phyloP scores from a whole-genome alignment of 768 basidiomycete genomes.

The Auriscalpium vulgare region DNA sequence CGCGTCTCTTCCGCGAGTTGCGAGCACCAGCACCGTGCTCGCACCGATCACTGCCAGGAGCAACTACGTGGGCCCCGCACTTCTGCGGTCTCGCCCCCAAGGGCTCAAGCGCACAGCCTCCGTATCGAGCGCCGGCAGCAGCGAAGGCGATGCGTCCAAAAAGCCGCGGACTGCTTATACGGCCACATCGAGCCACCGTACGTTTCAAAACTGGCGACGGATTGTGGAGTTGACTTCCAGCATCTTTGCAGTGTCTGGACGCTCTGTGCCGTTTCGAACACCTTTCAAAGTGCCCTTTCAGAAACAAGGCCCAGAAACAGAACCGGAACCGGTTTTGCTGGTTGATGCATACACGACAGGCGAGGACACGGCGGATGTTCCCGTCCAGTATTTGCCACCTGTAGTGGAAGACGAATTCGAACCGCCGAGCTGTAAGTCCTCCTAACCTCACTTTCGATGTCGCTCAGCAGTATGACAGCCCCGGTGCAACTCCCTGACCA shows the following conservation, averaged over 20 bases:
- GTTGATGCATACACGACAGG: background rate
- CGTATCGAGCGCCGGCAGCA: background rate
- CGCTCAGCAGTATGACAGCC: background rate
- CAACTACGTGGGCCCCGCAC: slow-evolving; percentile 9
- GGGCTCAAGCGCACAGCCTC: slow-evolving; percentile 7
- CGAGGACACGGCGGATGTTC: background rate
- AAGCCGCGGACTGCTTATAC: slow-evolving; percentile 2
- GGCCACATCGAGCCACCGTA: background rate
- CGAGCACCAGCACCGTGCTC: slow-evolving; percentile 10
- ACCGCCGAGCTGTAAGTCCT: background rate
- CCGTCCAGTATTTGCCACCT: background rate
- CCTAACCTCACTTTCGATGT: background rate
- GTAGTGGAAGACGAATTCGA: background rate
- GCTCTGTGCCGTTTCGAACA: slow-evolving; percentile 18
- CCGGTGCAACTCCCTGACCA: slow-evolving; percentile 21
- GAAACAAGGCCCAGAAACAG: background rate
- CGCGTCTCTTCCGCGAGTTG: slow-evolving; percentile 1
- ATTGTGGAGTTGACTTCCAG: slow-evolving; percentile 5
- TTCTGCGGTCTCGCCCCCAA: slow-evolving; percentile 8
- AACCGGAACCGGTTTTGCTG: background rate
- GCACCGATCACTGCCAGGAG: slow-evolving; percentile 9
- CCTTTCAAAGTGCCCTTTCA: slow-evolving; percentile 25
- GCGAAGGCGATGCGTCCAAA: slow-evolving; percentile 2
- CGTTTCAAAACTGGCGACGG: background rate
- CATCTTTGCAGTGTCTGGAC: background rate